Conservation (phyloP, 2,329 filamentous ascomycete genomes). For the Triangularia setosa region DNA sequence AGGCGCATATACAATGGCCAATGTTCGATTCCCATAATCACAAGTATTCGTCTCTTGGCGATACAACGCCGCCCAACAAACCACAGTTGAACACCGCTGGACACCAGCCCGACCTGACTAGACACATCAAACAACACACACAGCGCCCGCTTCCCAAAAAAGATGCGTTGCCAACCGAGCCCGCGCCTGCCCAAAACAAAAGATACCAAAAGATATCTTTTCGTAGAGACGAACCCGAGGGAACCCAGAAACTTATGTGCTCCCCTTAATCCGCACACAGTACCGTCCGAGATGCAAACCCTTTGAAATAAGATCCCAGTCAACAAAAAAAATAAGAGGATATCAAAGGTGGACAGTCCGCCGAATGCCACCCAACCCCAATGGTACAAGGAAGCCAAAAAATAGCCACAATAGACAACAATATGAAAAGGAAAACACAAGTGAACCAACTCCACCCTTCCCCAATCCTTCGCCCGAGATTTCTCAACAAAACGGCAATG, state of each 20-base stretch:
- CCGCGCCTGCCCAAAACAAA: conserved; percentile 1
- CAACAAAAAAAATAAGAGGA: conserved; percentile 13
- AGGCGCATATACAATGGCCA: conserved; percentile 17
- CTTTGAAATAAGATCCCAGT: conserved; percentile 15
- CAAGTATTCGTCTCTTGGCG: conserved; percentile 23
- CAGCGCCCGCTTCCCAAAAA: conserved; percentile 1
- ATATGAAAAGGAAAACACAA: conserved; percentile 12
- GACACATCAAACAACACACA: background rate
- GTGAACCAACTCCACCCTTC: conserved; percentile 36
- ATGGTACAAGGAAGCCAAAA: conserved; percentile 26
- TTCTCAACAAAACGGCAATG: conserved; percentile 29
- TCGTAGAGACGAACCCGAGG: background rate
- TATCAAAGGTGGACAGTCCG: conserved; percentile 17
- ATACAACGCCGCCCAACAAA: conserved; percentile 4
- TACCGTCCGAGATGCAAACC: conserved; percentile 26
- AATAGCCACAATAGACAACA: conserved; percentile 14
- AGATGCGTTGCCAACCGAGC: conserved; percentile 3
- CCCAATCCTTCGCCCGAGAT: conserved; percentile 26
- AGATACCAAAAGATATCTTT: conserved; percentile 6
- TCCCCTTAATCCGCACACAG: conserved; percentile 6
- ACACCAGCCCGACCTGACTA: background rate
- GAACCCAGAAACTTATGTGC: conserved; percentile 10
- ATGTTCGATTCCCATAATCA: conserved; percentile 18
- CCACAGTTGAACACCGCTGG: background rate
- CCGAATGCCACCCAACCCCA: conserved; percentile 18